Conservation (phyloP, 345 rosid genomes). For the Ceriops tagal region DNA sequence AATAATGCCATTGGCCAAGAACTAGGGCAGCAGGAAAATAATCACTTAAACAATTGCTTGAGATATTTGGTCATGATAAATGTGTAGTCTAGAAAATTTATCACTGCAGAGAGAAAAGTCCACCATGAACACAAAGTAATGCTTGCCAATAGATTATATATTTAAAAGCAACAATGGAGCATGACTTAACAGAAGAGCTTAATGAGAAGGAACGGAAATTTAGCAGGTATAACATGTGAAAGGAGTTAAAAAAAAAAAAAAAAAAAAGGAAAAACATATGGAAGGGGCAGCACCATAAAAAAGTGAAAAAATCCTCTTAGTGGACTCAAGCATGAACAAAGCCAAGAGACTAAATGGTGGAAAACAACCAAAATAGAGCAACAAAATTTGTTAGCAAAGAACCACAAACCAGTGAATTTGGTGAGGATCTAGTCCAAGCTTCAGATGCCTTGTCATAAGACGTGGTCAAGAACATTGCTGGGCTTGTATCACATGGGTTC, state of each 20-base stretch:
- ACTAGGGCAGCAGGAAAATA: neutral
- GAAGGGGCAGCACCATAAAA: neutral
- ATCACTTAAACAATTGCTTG: neutral
- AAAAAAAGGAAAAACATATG: neutral
- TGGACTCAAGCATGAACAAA: neutral
- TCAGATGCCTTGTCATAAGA: slow-evolving; percentile 90
- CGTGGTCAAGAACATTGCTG: slow-evolving; percentile 83
- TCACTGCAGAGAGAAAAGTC: too few species aligned
- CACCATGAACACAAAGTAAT: too few species aligned
- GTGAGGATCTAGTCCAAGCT: slow-evolving; percentile 77
- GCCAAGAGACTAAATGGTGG: neutral
- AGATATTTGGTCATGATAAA: neutral
- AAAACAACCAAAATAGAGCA: neutral
- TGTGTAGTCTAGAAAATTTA: neutral
- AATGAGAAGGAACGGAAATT: neutral
- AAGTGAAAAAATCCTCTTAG: neutral
- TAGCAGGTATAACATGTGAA: neutral
- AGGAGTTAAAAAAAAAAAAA: neutral
- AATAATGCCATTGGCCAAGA: neutral
- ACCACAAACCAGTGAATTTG: slow-evolving; percentile 62
- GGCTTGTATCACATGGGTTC: slow-evolving; percentile 43
- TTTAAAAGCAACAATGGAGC: neutral
- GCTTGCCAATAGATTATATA: neutral
- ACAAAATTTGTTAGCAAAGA: slow-evolving; percentile 9
- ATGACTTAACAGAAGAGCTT: neutral